Percentiles rank a stretch among this genome's conserved stretches.
Conservation (phyloP, 352 stramenopile species). For the Thalassiosira hispida region DNA sequence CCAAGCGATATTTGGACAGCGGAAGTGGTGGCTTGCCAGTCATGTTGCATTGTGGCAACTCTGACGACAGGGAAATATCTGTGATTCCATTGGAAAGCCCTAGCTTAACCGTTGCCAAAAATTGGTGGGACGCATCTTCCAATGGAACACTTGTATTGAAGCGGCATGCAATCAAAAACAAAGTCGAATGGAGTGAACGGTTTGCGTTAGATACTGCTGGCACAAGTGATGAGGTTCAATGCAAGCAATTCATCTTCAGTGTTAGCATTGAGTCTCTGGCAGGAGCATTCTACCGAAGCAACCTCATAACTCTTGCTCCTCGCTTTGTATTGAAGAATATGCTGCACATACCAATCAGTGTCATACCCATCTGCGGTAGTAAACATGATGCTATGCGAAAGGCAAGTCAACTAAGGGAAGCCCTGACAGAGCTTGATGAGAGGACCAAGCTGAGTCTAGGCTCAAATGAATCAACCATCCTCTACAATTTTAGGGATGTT, state of each 20-base stretch:
- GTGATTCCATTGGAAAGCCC: constrained; percentile 37
- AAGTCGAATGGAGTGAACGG: constrained; percentile 32
- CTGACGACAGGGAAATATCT: constrained; percentile 12
- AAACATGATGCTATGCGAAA: constrained; percentile 28
- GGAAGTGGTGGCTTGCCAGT: constrained; percentile 50
- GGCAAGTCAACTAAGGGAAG: constrained; percentile 20
- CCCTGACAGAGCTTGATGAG: constrained; percentile 13
- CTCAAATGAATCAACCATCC: constrained; percentile 34
- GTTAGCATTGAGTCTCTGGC: constrained; percentile 44
- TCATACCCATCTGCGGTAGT: constrained; percentile 37
- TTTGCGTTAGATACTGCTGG: constrained; percentile 46
- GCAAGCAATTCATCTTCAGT: constrained; percentile 38
- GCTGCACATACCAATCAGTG: constrained; percentile 36
- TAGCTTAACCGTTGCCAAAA: constrained; percentile 4
- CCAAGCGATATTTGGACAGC: constrained; percentile 44
- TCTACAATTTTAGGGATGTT: constrained; percentile 42
- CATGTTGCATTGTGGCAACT: constrained; percentile 51
- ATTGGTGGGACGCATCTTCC: constrained; percentile 36
- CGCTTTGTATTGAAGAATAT: constrained; percentile 58
- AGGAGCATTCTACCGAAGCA: constrained; percentile 46
- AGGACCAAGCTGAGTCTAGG: constrained; percentile 19
- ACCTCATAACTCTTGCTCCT: constrained; percentile 44
- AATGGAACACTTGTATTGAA: constrained; percentile 41
- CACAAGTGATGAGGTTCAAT: constrained; percentile 41
- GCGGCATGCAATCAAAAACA: constrained; percentile 14